Evolutionary conservation across 768 basidiomycete species (phyloP).

Genomic region (Amanita jacksonii): DNA sequence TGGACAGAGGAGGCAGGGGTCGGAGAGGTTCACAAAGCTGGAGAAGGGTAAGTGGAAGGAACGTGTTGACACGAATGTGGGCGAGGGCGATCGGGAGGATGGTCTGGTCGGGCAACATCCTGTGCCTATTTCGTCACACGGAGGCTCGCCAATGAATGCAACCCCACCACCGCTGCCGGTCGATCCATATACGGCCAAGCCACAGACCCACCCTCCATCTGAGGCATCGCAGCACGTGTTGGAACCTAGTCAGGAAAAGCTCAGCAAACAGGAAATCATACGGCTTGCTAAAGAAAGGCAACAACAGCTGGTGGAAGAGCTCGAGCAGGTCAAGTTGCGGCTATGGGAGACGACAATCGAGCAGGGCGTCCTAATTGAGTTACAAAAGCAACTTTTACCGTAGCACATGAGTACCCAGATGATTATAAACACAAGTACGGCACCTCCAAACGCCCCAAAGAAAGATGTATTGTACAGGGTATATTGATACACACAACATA

Average conservation of each 20-base stretch:
- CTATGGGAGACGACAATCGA: conserved; percentile 71
- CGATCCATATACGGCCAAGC: background rate
- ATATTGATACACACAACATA: no score
- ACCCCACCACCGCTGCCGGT: no score
- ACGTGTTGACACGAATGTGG: background rate
- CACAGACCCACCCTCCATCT: background rate
- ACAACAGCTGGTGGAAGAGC: conserved; percentile 39
- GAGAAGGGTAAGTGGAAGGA: conserved; percentile 7
- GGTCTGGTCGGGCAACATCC: background rate
- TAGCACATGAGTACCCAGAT: no score
- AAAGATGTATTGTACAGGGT: background rate
- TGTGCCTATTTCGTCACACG: background rate
- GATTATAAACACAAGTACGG: no score
- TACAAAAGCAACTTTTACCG: conserved; percentile 22
- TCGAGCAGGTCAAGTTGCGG: conserved; percentile 52
- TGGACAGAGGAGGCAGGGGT: background rate
- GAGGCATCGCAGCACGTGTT: background rate
- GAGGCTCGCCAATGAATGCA: no score
- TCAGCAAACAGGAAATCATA: conserved; percentile 14
- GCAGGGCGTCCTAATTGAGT: conserved; percentile 48
- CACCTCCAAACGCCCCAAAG: no score
- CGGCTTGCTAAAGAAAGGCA: conserved; percentile 43
- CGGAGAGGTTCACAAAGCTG: background rate
- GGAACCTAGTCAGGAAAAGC: background rate
- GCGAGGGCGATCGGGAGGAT: background rate